Base-by-base conservation (phyloP, 257 asterid genomes). In the Capsicum baccatum region DNA sequence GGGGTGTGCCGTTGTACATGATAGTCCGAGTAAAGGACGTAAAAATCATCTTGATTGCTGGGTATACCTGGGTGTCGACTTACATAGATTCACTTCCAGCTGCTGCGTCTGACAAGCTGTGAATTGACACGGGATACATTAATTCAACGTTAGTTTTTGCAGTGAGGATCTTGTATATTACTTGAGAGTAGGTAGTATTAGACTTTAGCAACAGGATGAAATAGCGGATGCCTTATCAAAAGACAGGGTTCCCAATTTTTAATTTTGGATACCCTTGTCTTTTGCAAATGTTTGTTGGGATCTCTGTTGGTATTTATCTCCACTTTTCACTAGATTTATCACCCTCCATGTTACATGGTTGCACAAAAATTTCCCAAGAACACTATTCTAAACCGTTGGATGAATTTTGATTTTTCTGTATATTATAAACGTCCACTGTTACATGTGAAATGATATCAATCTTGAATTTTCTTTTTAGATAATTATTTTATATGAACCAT, bases 141-240 rank as follows among this genome's bases (percentile, higher is more conserved):
- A 39, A 68, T 86, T 44, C 21, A 66, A 16, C 84, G 69, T 62
- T 82, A 85, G 57, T 58, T 55, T 86, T 87, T 62, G 87, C 83
- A 59, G 85, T 71, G 84, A 90, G 87, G 86, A 73, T 83, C 44
- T 76, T 89, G 92, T 93, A 91, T 87, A 91, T 92, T 89, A 88
- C 35, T 69, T 42, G 80, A 69, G 87, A 62, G 44, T 26, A 26
- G 83, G 80, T 81, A 86, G 86, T 87, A 52, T 76, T 71, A 88
- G 88, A 86, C 86, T 68, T 73, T 87, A 88, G 92, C 76, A 74
- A 57, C 87, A 87, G 91, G 89, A 50, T 87, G 82, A 68, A 64
- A 26, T 89, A 87, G 52, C 19, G 2, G 62, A 56, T 62, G 2
- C 15, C 63, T 74, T 83, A 57, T 71, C 64, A n/a, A 9, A 15